Evolutionary conservation across 768 basidiomycete species (phyloP).

Genomic region (Termitomyces sp.): DNA sequence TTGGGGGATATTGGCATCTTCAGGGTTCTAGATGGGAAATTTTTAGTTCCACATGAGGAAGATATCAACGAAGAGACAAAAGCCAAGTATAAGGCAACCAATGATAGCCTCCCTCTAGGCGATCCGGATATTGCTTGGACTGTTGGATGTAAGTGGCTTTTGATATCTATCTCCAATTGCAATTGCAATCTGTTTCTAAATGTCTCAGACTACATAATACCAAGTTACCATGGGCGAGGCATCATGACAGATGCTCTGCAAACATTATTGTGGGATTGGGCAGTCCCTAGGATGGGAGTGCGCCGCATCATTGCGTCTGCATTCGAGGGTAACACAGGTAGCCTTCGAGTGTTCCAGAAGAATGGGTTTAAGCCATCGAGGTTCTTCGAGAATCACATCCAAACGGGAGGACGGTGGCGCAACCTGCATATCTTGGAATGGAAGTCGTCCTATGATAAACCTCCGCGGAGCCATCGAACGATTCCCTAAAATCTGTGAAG

Average conservation of each 20-base stretch:
- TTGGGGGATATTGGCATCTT: conserved; percentile 41
- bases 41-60: conserved; percentile 6
- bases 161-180: not conserved
- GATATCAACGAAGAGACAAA: conserved; percentile 31
- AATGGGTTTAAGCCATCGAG: conserved; percentile 44
- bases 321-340: conserved; percentile 51
- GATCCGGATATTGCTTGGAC: conserved; percentile 56
- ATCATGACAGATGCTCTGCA: conserved; percentile 68
- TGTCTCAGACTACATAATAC: conserved; percentile 50
- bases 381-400: conserved; percentile 31
- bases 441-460: conserved; percentile 9
- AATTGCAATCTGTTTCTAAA: not conserved
- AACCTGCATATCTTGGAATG: conserved; percentile 31
- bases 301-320: conserved; percentile 37
- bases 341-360: conserved; percentile 62
- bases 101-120: conserved; percentile 33
- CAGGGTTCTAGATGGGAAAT: conserved; percentile 21
- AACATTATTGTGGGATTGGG: conserved; percentile 53
- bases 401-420: conserved; percentile 30
- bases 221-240: conserved; percentile 58
- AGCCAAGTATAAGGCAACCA: conserved; percentile 30
- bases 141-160: conserved; percentile 44
- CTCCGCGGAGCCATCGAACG: not conserved
- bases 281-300: conserved; percentile 57
- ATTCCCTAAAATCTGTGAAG: too few species aligned